Evolutionary conservation across 2,329 filamentous ascomycete genomes (phyloP), one percentile per base, ranked within the genome.

Genomic region (Aspergillus jensenii): DNA sequence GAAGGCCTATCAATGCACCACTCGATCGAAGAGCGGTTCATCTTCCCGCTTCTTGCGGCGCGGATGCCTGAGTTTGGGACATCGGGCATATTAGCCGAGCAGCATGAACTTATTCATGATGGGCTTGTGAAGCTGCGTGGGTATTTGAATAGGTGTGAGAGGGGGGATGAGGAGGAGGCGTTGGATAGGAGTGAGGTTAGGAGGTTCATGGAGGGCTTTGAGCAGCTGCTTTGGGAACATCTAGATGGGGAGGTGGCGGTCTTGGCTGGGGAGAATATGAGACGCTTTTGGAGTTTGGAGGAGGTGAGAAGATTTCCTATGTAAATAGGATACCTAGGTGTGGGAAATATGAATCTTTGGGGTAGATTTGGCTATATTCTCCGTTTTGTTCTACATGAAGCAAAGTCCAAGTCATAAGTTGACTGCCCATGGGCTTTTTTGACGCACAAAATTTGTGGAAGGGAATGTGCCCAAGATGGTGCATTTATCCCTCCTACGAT

Each of bases 201-300:
- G 77, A 78, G 74, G 37, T 82, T 90, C 67, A 87, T 96, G 86
- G 90, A 96, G 73, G 74, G 74, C 6, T 96, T 93, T 84, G 90
- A 90, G 11, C 79, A 80, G 9, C 90, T 96, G 62, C 73, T 96
- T 49, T 93, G 91, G 90, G 79, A 78, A 68, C 92, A 96, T 80
- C 31, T 54, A 11, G 52, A 54, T 21, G 31, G 23, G 43, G 52
- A 54, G 43, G 52, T 54, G 7, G 78, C 81, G 73, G 84, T 89
- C 64, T 74, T 96, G 33, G 85, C 88, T 2, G 91, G 91, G 45
- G 90, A 95, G 73, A 96, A 93, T 71, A 96, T 96, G 92, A 82
- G 90, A 65, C 85, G 81, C 74, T 92, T 90, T 74, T 96, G 90
- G 90, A 89, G 81, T 0, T 65, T 86, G 59, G 85, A 90, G 47